Base-by-base conservation (phyloP, 768 basidiomycete species). In the Cystofilobasidium macerans region DNA sequence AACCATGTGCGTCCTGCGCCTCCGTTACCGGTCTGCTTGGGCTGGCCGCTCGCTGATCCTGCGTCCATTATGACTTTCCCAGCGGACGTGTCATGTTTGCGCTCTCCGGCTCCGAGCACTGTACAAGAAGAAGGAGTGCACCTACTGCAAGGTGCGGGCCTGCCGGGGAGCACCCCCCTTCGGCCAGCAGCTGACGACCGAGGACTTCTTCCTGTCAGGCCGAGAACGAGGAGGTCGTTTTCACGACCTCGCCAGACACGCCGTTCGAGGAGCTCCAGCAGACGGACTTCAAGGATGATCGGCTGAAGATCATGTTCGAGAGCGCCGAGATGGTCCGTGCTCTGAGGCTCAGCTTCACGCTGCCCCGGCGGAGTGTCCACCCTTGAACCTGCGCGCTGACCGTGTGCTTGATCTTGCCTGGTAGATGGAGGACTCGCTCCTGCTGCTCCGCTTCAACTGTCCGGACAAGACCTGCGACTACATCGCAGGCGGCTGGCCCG, bases 371-470 rank as follows among this genome's bases (percentile, higher is more conserved):
- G 9, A 40, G 38, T 40, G 38, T 16, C n/a, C n/a, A n/a, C n/a
- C n/a, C n/a, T n/a, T n/a, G n/a, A n/a, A n/a, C n/a, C n/a, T n/a
- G n/a, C n/a, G n/a, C n/a, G n/a, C n/a, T n/a, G n/a, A n/a, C n/a
- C n/a, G n/a, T n/a, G n/a, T n/a, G n/a, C n/a, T n/a, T n/a, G n/a
- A n/a, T n/a, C n/a, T n/a, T n/a, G n/a, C n/a, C n/a, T n/a, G n/a
- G 18, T 45, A 68, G 85, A 94, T 94, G 89, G 89, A 97, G 70
- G 90, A 93, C 42, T 89, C 89, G 0, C 80, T 97, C 30, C 81
- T 93, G 8, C 81, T 99, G 22, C 84, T 99, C 14, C 84, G 92
- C 2, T 98, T 89, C 81, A 98, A 95, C 73, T 98, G 94, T 72
- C 89, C 94, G 0, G 87, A 88, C 70, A 72, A 82, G 0, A 82